Percentiles rank a stretch among this genome's conserved stretches.
These are phyloP conservation scores for Blastobotrys indianensis DNA, from an alignment of 1,139 yeast genomes.

Conservation along the genomic window DNA sequence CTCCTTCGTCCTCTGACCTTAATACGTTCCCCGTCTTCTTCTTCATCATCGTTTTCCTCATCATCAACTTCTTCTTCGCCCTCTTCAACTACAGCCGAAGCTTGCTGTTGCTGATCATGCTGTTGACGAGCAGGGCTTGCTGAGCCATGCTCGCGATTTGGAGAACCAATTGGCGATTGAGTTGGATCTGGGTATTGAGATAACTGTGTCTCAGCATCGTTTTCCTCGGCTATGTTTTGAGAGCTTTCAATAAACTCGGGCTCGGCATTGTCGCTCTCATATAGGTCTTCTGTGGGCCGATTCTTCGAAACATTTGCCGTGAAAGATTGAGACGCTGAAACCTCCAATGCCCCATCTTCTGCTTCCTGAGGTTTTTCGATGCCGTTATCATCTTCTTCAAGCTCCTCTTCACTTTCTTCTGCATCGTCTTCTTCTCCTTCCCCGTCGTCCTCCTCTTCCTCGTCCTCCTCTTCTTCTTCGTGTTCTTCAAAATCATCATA, in stretches of 20 bases:
- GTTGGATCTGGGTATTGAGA: slow-evolving; percentile 18
- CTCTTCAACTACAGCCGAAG: not conserved
- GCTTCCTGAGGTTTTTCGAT: too few relatives aligned
- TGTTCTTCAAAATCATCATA: slow-evolving; percentile 12
- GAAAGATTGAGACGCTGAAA: too few relatives aligned
- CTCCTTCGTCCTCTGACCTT: slow-evolving; percentile 9
- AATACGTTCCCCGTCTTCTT: slow-evolving; percentile 7
- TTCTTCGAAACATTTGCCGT: too few relatives aligned
- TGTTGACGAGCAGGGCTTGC: slow-evolving; percentile 34
- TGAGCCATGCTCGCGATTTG: slow-evolving; percentile 34
- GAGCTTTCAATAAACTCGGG: slow-evolving; percentile 9
- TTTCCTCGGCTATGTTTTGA: slow-evolving; percentile 17
- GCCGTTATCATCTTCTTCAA: not conserved
- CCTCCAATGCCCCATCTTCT: too few relatives aligned
- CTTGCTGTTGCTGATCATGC: slow-evolving; percentile 36
- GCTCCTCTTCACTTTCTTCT: not conserved
- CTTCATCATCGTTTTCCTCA: not conserved
- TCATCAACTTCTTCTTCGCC: not conserved
- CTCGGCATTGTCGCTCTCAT: slow-evolving; percentile 11
- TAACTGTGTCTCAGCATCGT: slow-evolving; percentile 14
- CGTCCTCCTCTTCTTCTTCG: slow-evolving; percentile 9
- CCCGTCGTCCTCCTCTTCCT: slow-evolving; percentile 20
- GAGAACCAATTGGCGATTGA: slow-evolving; percentile 15
- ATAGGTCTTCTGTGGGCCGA: slow-evolving; percentile 1
- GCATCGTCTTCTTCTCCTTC: slow-evolving; percentile 18